A percentile compares a stretch with the other conserved stretches of the same genome.
phyloP scores from a whole-genome alignment of 169 alveolate genomes.

The Cytauxzoon felis region DNA sequence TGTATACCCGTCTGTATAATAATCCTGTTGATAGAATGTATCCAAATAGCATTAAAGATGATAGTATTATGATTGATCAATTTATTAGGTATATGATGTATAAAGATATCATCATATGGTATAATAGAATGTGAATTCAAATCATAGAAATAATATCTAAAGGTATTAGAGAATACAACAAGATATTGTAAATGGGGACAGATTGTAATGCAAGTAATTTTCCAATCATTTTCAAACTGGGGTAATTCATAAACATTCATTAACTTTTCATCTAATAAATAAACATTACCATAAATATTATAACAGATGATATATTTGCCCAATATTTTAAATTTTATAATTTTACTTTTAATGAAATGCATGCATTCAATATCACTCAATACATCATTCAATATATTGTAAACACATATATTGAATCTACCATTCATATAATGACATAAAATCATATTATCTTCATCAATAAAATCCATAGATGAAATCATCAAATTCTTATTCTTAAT shows the following conservation, averaged over 20 bases:
- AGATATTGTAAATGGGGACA: constrained; percentile 44
- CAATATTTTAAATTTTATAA: not conserved
- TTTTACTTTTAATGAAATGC: constrained; percentile 6
- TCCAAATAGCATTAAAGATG: constrained; percentile 41
- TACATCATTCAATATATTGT: constrained; percentile 1
- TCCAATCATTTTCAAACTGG: constrained; percentile 30
- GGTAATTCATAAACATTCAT: constrained; percentile 33
- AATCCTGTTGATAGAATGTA: constrained; percentile 8
- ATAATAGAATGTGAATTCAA: constrained; percentile 9
- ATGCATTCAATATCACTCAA: not conserved
- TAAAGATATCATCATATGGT: constrained; percentile 36
- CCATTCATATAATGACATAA: constrained; percentile 17
- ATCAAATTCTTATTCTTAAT: not conserved
- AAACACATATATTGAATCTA: not conserved
- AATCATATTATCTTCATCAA: constrained; percentile 24
- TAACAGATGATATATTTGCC: not conserved
- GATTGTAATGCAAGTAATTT: constrained; percentile 17
- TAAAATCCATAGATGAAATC: constrained; percentile 33
- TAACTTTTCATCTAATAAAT: constrained; percentile 33
- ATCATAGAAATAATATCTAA: constrained; percentile 47
- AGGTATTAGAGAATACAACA: constrained; percentile 51
- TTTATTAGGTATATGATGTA: constrained; percentile 35
- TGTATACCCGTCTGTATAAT: constrained; percentile 50
- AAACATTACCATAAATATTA: constrained; percentile 42
- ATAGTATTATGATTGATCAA: constrained; percentile 29